Conservation (phyloP, 352 stramenopile genomes). For the Globisporangium parvum region DNA sequence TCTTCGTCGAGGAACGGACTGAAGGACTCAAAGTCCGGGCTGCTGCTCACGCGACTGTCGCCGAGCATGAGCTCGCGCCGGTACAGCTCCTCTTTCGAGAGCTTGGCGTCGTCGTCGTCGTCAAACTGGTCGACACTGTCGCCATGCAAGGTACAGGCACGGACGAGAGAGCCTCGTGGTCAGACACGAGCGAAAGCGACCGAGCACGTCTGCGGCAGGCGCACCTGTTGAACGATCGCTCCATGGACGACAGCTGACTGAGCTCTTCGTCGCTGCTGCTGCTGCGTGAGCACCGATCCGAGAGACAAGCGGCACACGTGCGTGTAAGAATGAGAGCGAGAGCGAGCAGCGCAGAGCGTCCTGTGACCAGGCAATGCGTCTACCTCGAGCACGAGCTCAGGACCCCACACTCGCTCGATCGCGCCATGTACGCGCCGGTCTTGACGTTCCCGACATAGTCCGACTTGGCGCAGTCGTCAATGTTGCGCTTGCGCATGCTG, state of each 20-base stretch:
- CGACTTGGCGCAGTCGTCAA: slow-evolving; percentile 40
- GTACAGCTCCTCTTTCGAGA: slow-evolving; percentile 59
- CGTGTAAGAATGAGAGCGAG: not conserved
- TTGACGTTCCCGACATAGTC: slow-evolving; percentile 35
- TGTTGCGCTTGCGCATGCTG: slow-evolving; percentile 58
- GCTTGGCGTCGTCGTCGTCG: slow-evolving; percentile 35
- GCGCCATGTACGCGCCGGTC: slow-evolving; percentile 25
- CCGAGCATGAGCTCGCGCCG: slow-evolving; percentile 44
- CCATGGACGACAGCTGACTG: slow-evolving; percentile 59
- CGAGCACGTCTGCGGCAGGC: no score
- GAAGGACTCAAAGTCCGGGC: slow-evolving; percentile 60
- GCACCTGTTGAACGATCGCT: slow-evolving; percentile 55
- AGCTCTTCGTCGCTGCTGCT: slow-evolving; percentile 81
- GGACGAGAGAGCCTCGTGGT: no score
- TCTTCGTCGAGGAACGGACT: slow-evolving; percentile 76
- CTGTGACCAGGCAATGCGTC: no score
- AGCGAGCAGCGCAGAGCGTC: no score
- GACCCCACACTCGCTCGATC: slow-evolving; percentile 32
- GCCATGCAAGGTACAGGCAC: not conserved
- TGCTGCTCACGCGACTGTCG: slow-evolving; percentile 55
- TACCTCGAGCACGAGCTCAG: slow-evolving; percentile 53
- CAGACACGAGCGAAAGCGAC: no score
- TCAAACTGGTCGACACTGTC: slow-evolving; percentile 33
- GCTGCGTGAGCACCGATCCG: slow-evolving; percentile 12
- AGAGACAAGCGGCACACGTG: not conserved